Base-by-base conservation (phyloP, 2,329 filamentous ascomycete genomes). In the Hypoxylon sp. region DNA sequence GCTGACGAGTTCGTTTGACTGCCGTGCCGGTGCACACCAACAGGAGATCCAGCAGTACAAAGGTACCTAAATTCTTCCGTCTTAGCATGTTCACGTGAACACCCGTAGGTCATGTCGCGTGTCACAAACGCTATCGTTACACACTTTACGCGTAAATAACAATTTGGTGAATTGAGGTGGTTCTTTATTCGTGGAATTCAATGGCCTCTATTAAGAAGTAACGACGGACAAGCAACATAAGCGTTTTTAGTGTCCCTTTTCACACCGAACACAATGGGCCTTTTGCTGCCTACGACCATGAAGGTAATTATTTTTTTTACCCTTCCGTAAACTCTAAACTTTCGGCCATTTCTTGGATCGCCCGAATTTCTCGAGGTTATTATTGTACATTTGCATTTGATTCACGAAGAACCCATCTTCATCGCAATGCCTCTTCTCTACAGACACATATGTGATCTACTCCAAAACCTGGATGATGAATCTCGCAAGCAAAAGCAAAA, bases 371-470 rank as follows among this genome's bases (percentile, higher is more conserved):
- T 30, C 11, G 29, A 29, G 43, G 7, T 32, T 27, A 42, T 36
- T 19, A 23, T 8, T 36, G 12, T 31, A 12, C 13, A 13, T 25
- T 16, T 46, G 40, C 25, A 21, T 19, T 34, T 36, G 15, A 25
- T 15, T n/a, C 32, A 30, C 47, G 32, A 9, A 26, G 30, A 23
- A 20, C 29, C 31, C 4, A 4, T 31, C 16, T 5, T 41, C 13
- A 32, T 30, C 48, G 38, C 41, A 34, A 69, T 69, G 86, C 78
- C 84, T 13, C 77, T 91, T 58, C 76, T 76, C 1, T 96, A 94
- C 69, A 73, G 77, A n/a, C 76, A 80, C 53, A 74, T 95, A 34
- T 93, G 89, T 73, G 82, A 89, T 55, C 76, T 96, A 3, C 77
- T 96, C 31, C 84, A 91, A 54, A 73, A 78, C 16, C 76, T 91